Evolutionary conservation across 352 stramenopile species (phyloP).

Genomic region (Albugo laibachii): DNA sequence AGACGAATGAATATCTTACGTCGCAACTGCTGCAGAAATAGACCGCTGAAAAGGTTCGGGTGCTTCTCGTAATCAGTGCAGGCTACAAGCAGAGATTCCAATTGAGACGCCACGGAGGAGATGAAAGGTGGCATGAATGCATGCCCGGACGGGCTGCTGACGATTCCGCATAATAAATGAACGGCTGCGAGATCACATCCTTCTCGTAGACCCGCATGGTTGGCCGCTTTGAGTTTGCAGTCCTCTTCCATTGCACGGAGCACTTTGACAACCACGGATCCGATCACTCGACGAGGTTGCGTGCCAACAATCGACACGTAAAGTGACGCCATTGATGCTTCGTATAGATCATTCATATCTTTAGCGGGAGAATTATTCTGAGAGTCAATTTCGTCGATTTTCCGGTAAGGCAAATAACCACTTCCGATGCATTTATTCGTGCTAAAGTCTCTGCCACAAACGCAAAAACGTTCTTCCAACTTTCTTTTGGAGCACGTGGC

Average conservation of each 20-base stretch:
- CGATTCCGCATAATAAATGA: constrained; percentile 48
- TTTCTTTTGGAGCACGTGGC: constrained; percentile 1
- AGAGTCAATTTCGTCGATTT: background rate
- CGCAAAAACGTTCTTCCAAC: constrained; percentile 11
- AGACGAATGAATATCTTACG: constrained; percentile 59
- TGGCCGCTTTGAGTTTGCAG: constrained; percentile 55
- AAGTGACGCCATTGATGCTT: constrained; percentile 49
- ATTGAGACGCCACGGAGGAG: constrained; percentile 60
- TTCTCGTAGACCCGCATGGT: constrained; percentile 5
- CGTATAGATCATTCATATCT: constrained; percentile 23
- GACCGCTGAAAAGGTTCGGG: constrained; percentile 4
- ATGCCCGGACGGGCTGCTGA: constrained; percentile 38
- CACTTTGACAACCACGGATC: constrained; percentile 62
- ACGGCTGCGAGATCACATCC: constrained; percentile 18
- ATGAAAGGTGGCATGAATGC: constrained; percentile 72
- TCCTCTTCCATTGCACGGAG: constrained; percentile 69
- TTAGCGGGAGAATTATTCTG: background rate
- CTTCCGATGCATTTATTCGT: constrained; percentile 4
- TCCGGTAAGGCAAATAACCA: constrained; percentile 15
- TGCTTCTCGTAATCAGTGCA: constrained; percentile 28
- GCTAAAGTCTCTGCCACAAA: constrained; percentile 13
- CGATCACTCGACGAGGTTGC: constrained; percentile 57
- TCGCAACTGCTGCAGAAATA: constrained; percentile 32
- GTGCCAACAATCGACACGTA: constrained; percentile 66
- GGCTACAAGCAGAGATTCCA: constrained; percentile 51